A percentile compares a stretch with the other conserved stretches of the same genome.
phyloP scores from a whole-genome alignment of 129 eudicot genomes.

The Centella asiatica region DNA sequence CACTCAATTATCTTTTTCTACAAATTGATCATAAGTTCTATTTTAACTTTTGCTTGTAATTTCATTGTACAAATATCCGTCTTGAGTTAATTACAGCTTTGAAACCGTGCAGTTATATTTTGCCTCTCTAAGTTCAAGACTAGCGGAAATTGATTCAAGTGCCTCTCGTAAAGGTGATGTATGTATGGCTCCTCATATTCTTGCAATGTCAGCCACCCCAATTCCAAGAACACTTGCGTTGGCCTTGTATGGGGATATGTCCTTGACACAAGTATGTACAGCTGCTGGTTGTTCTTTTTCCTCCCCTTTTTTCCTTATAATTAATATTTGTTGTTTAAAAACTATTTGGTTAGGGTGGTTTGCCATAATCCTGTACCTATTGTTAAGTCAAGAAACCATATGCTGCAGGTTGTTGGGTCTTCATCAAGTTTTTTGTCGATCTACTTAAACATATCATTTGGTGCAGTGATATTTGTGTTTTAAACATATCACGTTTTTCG shows the following conservation, averaged over 20 bases:
- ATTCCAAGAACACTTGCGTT: slow-evolving; percentile 97
- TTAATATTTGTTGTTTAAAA: too few relatives aligned
- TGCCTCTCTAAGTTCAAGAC: slow-evolving; percentile 39
- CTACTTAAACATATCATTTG: neutral
- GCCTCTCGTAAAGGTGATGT: slow-evolving; percentile 35
- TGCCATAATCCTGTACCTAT: neutral
- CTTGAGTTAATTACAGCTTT: slow-evolving; percentile 10
- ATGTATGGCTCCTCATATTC: slow-evolving; percentile 92
- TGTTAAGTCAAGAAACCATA: too few relatives aligned
- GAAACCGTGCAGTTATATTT: slow-evolving; percentile 53
- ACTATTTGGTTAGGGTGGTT: too few relatives aligned
- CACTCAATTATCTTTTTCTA: neutral
- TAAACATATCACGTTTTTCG: neutral
- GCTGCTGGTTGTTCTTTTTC: too few relatives aligned
- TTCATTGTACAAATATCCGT: too few relatives aligned
- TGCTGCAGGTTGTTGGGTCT: too few relatives aligned
- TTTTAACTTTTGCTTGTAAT: too few relatives aligned
- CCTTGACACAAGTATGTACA: slow-evolving; percentile 79
- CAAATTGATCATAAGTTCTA: neutral
- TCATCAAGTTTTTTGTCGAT: neutral
- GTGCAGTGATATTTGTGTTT: neutral
- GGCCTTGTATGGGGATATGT: slow-evolving; percentile 93
- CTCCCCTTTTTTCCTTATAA: too few relatives aligned
- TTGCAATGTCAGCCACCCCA: slow-evolving; percentile 98
- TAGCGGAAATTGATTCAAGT: slow-evolving; percentile 28